Base-by-base conservation (phyloP, 2,329 filamentous ascomycete genomes). In the Claviceps sp. region DNA sequence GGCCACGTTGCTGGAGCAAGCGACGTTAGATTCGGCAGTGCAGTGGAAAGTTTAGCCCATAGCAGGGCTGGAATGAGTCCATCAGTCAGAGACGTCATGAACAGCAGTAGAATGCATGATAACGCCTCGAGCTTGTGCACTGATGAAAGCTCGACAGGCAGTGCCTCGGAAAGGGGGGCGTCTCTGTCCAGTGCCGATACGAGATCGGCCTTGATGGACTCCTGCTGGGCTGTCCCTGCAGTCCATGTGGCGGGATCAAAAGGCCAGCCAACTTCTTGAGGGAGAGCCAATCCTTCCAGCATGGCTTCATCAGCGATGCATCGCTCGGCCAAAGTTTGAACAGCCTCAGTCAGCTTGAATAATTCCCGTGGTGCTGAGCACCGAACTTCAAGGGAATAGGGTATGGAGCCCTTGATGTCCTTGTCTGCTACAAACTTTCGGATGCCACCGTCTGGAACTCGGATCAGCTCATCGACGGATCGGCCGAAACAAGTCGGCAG, bases 311-410 rank as follows among this genome's bases (percentile, higher is more conserved):
- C 81, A 0, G 81, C 81, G 7, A 78, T 64, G 26, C 71, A 74
- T 20, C 79, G 72, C 57, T 81, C 79, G 3, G 72, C 73, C 42
- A 81, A 67, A 6, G 66, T 72, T 59, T 79, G 78, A 16, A 95
- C 76, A 11, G 83, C 80, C 65, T 95, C 88, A 5, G 89, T 96
- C 61, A 98, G 78, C 63, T 84, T 84, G 68, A 95, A 94, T 8
- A 97, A 74, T 66, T 96, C 91, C 55, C 86, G 82, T 1, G 93
- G 91, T 1, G 89, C 89, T 11, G 89, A 91, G 63, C 85, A 84
- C 63, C 81, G 81, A 56, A 87, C 77, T 54, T 76, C 79, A 41
- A 68, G 74, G 61, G 72, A 75, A 60, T 74, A 78, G 47, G 71
- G 74, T 54, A 78, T 84, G 56, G 72, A 70, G 2, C 73, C 74